phyloP scores from a whole-genome alignment of 257 asterid genomes.

The Thymus quinquecostatus region DNA sequence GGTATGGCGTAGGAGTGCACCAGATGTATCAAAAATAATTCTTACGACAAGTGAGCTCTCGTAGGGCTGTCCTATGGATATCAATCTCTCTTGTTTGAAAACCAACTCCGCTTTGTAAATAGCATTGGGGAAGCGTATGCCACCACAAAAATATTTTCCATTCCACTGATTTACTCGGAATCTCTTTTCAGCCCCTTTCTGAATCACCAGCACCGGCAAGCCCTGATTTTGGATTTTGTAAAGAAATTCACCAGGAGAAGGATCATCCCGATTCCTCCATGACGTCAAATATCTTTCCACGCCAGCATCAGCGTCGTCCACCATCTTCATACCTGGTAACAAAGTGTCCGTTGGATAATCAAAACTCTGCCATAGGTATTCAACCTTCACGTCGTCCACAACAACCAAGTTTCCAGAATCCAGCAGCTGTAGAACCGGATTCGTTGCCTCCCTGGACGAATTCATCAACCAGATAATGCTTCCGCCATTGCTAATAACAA shows the following conservation, averaged over 20 bases:
- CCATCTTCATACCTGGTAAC: not conserved
- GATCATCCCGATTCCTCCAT: not conserved
- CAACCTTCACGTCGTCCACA: not conserved
- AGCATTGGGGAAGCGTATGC: not conserved
- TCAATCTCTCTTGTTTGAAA: not conserved
- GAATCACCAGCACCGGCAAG: not conserved
- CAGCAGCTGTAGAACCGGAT: slow-evolving; percentile 30
- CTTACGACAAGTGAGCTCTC: not conserved
- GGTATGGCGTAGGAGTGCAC: not conserved
- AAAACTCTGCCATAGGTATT: not conserved
- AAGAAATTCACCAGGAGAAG: not conserved
- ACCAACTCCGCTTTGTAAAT: not conserved
- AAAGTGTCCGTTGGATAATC: not conserved
- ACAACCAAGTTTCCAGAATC: slow-evolving; percentile 37
- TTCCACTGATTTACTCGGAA: not conserved
- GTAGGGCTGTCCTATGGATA: not conserved
- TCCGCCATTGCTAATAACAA: not conserved
- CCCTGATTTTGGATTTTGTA: not conserved
- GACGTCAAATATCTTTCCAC: not conserved
- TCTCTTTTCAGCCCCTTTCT: not conserved
- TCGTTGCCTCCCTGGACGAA: slow-evolving; percentile 11
- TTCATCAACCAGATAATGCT: slow-evolving; percentile 31
- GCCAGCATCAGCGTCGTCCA: not conserved
- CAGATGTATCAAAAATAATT: not conserved
- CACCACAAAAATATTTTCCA: not conserved